phyloP scores from a whole-genome alignment of 352 stramenopile species.

The Pythium grandisporangium region DNA sequence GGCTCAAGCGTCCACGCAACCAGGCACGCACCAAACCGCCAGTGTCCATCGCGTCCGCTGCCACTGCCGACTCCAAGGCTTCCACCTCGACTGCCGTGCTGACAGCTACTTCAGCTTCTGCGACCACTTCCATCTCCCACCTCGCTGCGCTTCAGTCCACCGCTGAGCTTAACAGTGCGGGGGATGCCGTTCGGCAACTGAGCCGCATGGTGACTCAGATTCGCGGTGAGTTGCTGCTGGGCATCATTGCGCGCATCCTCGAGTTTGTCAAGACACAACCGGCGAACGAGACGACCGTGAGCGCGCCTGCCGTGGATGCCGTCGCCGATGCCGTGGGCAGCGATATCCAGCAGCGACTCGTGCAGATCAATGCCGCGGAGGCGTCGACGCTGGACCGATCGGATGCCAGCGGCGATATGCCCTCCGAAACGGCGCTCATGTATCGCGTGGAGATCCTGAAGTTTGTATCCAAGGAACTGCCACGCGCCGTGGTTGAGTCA shows the following conservation, averaged over 20 bases:
- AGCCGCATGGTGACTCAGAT: constrained; percentile 52
- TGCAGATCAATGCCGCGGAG: constrained; percentile 30
- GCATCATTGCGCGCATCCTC: constrained; percentile 58
- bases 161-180: constrained; percentile 17
- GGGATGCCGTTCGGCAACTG: constrained; percentile 54
- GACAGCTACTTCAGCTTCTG: not conserved
- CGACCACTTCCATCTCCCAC: not conserved
- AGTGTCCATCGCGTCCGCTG: too few species aligned
- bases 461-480: constrained; percentile 70
- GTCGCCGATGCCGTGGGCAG: constrained; percentile 41
- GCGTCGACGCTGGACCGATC: constrained; percentile 7
- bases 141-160: too few species aligned
- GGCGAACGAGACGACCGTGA: constrained; percentile 13
- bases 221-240: constrained; percentile 44
- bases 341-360: constrained; percentile 58
- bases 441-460: constrained; percentile 83
- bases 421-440: constrained; percentile 61
- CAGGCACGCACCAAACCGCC: too few species aligned
- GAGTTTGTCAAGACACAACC: constrained; percentile 48
- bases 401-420: constrained; percentile 1
- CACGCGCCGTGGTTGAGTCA: constrained; percentile 58
- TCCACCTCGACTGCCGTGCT: not conserved
- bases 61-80: too few species aligned
- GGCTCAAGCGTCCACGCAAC: constrained; percentile 10
- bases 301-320: constrained; percentile 19